Conservation (phyloP, 345 rosid species). For the Populus davidiana region DNA sequence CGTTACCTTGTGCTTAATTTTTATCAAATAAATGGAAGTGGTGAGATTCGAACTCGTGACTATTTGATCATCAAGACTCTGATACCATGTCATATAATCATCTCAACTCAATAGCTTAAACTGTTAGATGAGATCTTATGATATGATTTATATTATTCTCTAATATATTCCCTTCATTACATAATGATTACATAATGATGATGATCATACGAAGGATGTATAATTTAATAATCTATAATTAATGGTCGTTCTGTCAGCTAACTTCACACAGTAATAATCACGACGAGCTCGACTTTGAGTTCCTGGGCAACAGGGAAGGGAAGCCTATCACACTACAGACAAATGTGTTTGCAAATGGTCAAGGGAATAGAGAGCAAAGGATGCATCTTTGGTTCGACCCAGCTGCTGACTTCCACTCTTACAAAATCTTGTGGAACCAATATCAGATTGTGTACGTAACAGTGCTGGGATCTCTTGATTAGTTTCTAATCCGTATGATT, state of each 20-base stretch:
- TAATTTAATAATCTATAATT: not conserved
- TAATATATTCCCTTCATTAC: too few relatives aligned
- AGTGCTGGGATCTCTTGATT: not conserved
- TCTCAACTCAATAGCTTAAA: too few relatives aligned
- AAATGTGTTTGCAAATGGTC: conserved; percentile 50
- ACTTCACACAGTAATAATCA: conserved; percentile 41
- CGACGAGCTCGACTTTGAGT: conserved; percentile 75
- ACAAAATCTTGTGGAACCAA: conserved; percentile 65
- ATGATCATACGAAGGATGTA: too few relatives aligned
- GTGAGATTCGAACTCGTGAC: too few relatives aligned
- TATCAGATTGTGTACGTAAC: conserved; percentile 63
- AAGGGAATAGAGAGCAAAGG: conserved; percentile 61
- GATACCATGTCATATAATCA: too few relatives aligned
- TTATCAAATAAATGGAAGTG: too few relatives aligned
- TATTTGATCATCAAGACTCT: too few relatives aligned
- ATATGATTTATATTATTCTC: too few relatives aligned
- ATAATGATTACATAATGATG: too few relatives aligned
- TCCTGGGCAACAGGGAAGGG: conserved; percentile 59
- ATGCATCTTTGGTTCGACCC: conserved; percentile 69
- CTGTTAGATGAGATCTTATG: too few relatives aligned
- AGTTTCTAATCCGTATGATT: too few relatives aligned
- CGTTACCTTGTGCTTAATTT: too few relatives aligned
- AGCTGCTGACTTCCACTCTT: conserved; percentile 47
- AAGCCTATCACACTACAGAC: conserved; percentile 55
- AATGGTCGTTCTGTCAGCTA: conserved; percentile 29